Conservation (phyloP, 805 yeast genomes). For the Spathaspora boniae region DNA sequence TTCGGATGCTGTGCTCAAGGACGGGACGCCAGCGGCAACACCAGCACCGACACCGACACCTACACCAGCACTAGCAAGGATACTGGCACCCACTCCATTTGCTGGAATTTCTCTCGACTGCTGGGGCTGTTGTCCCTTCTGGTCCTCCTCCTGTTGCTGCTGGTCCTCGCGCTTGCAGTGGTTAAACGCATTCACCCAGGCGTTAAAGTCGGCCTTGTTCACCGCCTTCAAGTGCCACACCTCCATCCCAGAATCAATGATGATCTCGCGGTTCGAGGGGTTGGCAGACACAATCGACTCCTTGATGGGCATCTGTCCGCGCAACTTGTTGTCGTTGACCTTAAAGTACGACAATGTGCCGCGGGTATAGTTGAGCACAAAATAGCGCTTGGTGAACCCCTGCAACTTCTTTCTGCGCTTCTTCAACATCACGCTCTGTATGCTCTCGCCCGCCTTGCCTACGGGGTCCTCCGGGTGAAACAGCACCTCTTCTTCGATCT, state of each 20-base stretch:
- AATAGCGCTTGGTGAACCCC: conserved; percentile 82
- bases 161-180: conserved; percentile 32
- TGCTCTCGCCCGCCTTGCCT: conserved; percentile 59
- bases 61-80: no score
- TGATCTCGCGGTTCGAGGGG: conserved; percentile 60
- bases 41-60: no score
- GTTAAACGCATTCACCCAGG: conserved; percentile 83
- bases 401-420: conserved; percentile 78
- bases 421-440: conserved; percentile 77
- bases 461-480: conserved; percentile 7
- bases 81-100: no score
- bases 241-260: conserved; percentile 92
- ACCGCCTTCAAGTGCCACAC: conserved; percentile 83
- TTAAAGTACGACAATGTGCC: conserved; percentile 84
- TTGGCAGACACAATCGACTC: conserved; percentile 82
- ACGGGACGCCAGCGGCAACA: no score
- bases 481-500: conserved; percentile 2
- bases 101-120: no score
- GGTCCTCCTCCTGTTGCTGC: background rate
- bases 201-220: conserved; percentile 60
- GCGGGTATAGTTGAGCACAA: conserved; percentile 74
- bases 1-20: no score
- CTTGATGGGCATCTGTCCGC: conserved; percentile 90
- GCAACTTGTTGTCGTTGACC: conserved; percentile 63
- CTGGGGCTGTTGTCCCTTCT: background rate